Percentiles rank a stretch among this genome's conserved stretches.
These are phyloP conservation scores for Fomitopsis serialis DNA, from an alignment of 768 basidiomycete species.

Conservation along the genomic window DNA sequence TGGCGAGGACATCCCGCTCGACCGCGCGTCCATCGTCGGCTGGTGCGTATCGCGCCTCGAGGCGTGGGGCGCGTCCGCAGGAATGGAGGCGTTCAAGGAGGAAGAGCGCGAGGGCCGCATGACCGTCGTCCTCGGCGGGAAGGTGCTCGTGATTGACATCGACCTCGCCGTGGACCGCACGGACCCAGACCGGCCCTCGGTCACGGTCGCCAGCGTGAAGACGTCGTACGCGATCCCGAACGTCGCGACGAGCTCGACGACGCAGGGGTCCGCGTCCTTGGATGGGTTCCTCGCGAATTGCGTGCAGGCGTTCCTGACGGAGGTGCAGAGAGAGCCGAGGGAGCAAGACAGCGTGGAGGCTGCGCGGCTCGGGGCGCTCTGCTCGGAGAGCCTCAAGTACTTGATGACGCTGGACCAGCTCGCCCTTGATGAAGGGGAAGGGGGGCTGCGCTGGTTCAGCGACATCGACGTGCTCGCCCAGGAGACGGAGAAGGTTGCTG, in stretches of 20 bases:
- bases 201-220: conserved; percentile 55
- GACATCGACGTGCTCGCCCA: conserved; percentile 53
- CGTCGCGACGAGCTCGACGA: conserved; percentile 26
- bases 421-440: conserved; percentile 53
- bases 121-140: conserved; percentile 66
- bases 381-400: conserved; percentile 57
- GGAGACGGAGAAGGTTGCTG: conserved; percentile 44
- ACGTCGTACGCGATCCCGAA: conserved; percentile 65
- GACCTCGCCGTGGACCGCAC: conserved; percentile 48
- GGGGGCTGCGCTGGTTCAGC: conserved; percentile 72
- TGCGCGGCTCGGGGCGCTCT: conserved; percentile 38
- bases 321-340: conserved; percentile 52
- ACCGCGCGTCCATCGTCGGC: conserved; percentile 36
- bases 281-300: conserved; percentile 57
- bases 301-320: conserved; percentile 52
- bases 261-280: conserved; percentile 48
- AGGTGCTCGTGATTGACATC: conserved; percentile 76
- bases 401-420: conserved; percentile 69
- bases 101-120: conserved; percentile 39
- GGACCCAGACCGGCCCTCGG: conserved; percentile 29
- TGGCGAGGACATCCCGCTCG: conserved; percentile 60
- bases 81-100: conserved; percentile 75
- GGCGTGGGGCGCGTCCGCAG: conserved; percentile 56
- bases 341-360: conserved; percentile 49
- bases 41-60: conserved; percentile 60